Conservation (phyloP, 1,284 basidiomycete species). For the Paramarasmius palmivorus region DNA sequence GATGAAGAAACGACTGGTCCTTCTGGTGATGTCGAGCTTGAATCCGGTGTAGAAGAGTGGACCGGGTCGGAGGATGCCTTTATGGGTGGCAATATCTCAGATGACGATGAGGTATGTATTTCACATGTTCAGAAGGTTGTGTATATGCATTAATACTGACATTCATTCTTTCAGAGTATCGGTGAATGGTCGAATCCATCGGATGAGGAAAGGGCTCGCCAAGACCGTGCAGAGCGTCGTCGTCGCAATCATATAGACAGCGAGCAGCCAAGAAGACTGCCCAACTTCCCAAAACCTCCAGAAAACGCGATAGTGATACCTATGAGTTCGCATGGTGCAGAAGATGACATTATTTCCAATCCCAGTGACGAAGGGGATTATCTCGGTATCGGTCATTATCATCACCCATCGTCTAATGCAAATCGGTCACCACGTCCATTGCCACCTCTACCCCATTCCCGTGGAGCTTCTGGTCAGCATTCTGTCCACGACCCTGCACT, state of each 20-base stretch:
- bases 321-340: constrained; percentile 27
- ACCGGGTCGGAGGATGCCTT: constrained; percentile 75
- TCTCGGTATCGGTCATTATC: constrained; percentile 40
- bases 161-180: constrained; percentile 56
- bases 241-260: constrained; percentile 47
- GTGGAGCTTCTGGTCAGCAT: constrained; percentile 59
- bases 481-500: constrained; percentile 61
- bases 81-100: constrained; percentile 47
- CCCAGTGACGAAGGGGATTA: constrained; percentile 75
- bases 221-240: constrained; percentile 61
- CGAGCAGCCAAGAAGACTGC: constrained; percentile 62
- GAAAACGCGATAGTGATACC: constrained; percentile 41
- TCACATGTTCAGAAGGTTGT: constrained; percentile 10
- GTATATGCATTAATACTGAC: constrained; percentile 13
- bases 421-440: constrained; percentile 40
- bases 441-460: constrained; percentile 65
- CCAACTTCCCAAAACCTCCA: constrained; percentile 77
- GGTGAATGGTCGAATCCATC: constrained; percentile 89
- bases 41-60: constrained; percentile 66
- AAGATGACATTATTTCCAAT: constrained; percentile 78
- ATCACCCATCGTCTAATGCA: constrained; percentile 21
- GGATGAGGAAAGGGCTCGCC: constrained; percentile 78
- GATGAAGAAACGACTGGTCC: constrained; percentile 8
- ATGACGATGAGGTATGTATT: constrained; percentile 31
- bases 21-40: constrained; percentile 19